Base-by-base conservation (phyloP, 192 early-diverging fungal species). In the Bifiguratus adelaidae region DNA sequence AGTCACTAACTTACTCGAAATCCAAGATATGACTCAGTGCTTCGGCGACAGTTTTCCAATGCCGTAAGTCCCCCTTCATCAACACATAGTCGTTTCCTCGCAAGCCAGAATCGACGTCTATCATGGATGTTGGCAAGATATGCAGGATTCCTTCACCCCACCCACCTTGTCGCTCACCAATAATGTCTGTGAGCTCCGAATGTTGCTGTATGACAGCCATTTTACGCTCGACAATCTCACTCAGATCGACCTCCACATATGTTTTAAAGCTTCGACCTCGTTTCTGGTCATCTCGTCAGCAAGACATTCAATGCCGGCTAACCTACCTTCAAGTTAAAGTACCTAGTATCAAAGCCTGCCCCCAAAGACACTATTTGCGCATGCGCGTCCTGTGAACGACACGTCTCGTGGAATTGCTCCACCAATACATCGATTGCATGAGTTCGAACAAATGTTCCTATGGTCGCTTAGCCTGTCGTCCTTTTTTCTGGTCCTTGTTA, bases 331-430 rank as follows among this genome's bases (percentile, higher is more conserved):
- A 88, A 63, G 13, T 76, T 50, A 60, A 95, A 95, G 49, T 83
- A 95, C 16, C 91, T 74, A 0, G 95, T 95, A 53, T 98, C 95
- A 36, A 82, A 85, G 2, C 95, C 95, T 4, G 89, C 89, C 11
- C 95, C 95, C 7, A 96, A 52, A 0, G 77, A 73, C 0, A 98
- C 82, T 30, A 98, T 81, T 57, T 98, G 90, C n/a, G n/a, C n/a
- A 38, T 81, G 80, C 38, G 63, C 68, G 25, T 38, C 21, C 1
- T 35, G 34, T 4, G 44, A 29, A 5, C 22, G 33, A 5, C 24
- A 42, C 27, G 41, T 32, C 22, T 37, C 52, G 23, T 85, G 55
- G 49, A 94, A 98, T 24, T 73, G 65, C 7, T 55, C 56, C 1
- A 90, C 66, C 1, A 88, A 43, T 11, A 51, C 43, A 38, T 94